These are phyloP conservation scores for Debaryomyces tyrocola DNA, from an alignment of 805 yeast genomes.

Conservation along the genomic window DNA sequence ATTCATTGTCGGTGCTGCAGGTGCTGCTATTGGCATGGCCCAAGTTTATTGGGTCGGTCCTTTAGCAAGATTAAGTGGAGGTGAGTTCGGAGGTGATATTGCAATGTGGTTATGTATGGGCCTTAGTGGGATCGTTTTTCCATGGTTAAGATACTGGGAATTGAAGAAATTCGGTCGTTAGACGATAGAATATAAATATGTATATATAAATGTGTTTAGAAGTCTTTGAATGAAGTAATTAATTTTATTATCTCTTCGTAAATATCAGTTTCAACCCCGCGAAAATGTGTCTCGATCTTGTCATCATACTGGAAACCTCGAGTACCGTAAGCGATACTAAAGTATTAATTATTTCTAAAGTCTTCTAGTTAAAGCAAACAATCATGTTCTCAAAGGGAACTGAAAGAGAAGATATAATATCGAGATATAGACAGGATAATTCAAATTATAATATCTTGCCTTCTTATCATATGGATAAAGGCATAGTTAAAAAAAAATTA, in stretches of 20 bases:
- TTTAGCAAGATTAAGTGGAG: constrained; percentile 58
- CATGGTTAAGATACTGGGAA: constrained; percentile 65
- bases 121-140: constrained; percentile 63
- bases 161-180: constrained; percentile 45
- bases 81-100: constrained; percentile 72
- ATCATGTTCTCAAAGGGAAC: no score
- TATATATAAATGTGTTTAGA: background rate
- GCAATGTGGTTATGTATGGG: constrained; percentile 82
- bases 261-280: no score
- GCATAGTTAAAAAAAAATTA: background rate
- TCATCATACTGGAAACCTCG: no score
- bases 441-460: constrained; percentile 1
- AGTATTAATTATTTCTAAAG: no score
- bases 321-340: no score
- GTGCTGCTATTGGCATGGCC: constrained; percentile 85
- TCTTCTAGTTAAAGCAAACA: no score
- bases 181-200: background rate
- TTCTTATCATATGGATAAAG: constrained; percentile 3
- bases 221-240: background rate
- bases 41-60: constrained; percentile 85
- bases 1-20: constrained; percentile 70
- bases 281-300: no score
- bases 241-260: background rate
- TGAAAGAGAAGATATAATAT: no score
- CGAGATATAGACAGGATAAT: background rate